These are phyloP conservation scores for Calonectria hawksworthii DNA, from an alignment of 2,329 filamentous ascomycete species.

Conservation along the genomic window DNA sequence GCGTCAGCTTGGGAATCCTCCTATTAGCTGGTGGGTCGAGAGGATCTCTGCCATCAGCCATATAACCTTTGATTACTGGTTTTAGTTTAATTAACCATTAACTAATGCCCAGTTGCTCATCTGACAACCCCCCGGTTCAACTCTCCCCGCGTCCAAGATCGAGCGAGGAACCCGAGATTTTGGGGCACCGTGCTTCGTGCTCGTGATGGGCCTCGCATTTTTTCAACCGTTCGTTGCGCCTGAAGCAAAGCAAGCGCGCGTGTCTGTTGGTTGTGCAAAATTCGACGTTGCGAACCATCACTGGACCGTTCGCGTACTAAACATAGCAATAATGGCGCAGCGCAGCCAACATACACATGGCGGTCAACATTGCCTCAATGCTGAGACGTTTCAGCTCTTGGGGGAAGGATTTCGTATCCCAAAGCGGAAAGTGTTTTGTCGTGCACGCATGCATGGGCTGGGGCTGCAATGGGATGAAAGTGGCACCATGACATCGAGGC, in stretches of 20 bases:
- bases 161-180: background rate
- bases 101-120: constrained; percentile 1
- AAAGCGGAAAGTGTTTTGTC: constrained; percentile 12
- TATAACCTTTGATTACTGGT: constrained; percentile 9
- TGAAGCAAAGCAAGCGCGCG: too few relatives aligned
- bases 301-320: background rate
- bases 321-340: background rate
- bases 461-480: background rate
- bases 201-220: background rate
- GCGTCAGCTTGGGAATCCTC: background rate
- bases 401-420: constrained; percentile 12
- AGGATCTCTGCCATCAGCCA: background rate
- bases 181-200: background rate
- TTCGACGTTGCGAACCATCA: background rate
- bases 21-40: background rate
- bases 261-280: background rate
- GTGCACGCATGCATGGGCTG: background rate
- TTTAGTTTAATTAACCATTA: constrained; percentile 4
- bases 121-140: background rate
- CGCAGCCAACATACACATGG: background rate
- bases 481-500: constrained; percentile 9
- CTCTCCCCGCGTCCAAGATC: background rate
- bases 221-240: background rate
- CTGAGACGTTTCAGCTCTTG: constrained; percentile 5
- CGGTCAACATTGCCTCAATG: background rate